phyloP scores from a whole-genome alignment of 495 filamentous ascomycete genomes.

The Penicillium odoratum region DNA sequence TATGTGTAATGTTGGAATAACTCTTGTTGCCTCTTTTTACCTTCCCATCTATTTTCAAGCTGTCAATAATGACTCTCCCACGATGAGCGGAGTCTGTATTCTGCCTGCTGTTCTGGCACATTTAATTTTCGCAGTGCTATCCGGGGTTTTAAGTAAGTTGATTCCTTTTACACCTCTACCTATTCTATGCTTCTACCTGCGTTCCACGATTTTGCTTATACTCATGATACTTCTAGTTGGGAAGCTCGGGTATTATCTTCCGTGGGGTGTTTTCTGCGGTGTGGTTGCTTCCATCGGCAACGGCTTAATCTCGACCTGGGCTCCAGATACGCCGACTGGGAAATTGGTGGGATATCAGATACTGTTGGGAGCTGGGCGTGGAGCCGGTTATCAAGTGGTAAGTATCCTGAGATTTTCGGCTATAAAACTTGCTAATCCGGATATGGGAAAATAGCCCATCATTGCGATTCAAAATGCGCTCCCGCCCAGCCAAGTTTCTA shows the following conservation, averaged over 20 bases:
- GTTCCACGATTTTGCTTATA: slow-evolving; percentile 22
- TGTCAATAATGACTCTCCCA: slow-evolving; percentile 24
- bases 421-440: too few relatives aligned
- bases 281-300: slow-evolving; percentile 38
- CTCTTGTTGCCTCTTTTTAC: slow-evolving; percentile 30
- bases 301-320: slow-evolving; percentile 52
- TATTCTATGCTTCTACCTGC: too few relatives aligned
- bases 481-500: slow-evolving; percentile 43
- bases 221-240: slow-evolving; percentile 24
- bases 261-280: slow-evolving; percentile 36
- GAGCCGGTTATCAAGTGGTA: slow-evolving; percentile 47
- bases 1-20: slow-evolving; percentile 16
- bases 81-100: slow-evolving; percentile 38
- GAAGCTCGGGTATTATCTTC: slow-evolving; percentile 53
- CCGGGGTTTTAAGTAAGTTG: slow-evolving; percentile 34
- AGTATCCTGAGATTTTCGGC: too few relatives aligned
- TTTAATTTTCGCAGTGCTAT: not conserved
- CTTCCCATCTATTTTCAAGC: slow-evolving; percentile 46
- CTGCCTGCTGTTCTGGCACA: slow-evolving; percentile 42
- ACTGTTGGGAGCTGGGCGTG: slow-evolving; percentile 51
- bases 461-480: slow-evolving; percentile 57
- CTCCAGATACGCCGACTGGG: slow-evolving; percentile 38
- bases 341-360: slow-evolving; percentile 60
- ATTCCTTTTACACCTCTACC: too few relatives aligned
- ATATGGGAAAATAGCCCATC: slow-evolving; percentile 44